Conservation (phyloP, 1,284 basidiomycete genomes). For the Peniophora sp. region DNA sequence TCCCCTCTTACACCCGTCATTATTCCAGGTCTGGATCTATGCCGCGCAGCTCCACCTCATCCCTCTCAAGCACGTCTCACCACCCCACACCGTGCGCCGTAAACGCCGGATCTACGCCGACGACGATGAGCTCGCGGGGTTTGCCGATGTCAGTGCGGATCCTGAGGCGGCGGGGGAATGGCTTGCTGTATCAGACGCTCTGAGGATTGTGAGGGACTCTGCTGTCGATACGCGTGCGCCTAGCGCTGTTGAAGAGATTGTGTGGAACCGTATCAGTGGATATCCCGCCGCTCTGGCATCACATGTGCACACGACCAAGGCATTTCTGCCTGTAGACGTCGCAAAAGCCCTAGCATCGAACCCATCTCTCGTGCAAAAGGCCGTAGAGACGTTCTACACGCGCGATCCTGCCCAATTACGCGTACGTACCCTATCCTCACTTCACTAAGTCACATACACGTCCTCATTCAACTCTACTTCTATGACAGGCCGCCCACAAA, state of each 20-base stretch:
- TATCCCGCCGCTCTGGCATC: conserved; percentile 64
- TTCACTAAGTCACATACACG: too few species aligned
- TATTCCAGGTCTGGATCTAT: conserved; percentile 81
- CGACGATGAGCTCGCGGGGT: conserved; percentile 36
- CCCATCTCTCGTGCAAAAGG: conserved; percentile 74
- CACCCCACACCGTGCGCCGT: conserved; percentile 45
- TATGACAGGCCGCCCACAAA: conserved; percentile 66
- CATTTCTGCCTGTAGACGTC: conserved; percentile 73
- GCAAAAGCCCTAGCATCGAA: conserved; percentile 61
- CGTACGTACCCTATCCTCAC: conserved; percentile 35
- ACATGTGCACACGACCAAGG: conserved; percentile 77
- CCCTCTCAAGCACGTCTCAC: conserved; percentile 67
- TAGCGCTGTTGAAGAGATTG: conserved; percentile 45
- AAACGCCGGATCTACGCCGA: conserved; percentile 37
- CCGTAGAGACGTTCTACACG: conserved; percentile 88
- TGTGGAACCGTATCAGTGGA: conserved; percentile 66
- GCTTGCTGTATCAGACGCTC: conserved; percentile 57
- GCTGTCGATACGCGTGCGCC: conserved; percentile 51
- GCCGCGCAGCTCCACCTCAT: conserved; percentile 79
- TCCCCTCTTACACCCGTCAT: conserved; percentile 18
- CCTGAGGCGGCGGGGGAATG: background rate
- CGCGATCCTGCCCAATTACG: conserved; percentile 83
- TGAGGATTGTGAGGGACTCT: conserved; percentile 53
- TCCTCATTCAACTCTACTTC: conserved; percentile 1
- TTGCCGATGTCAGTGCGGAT: background rate